Evolutionary conservation across 805 yeast species (phyloP).

Genomic region (Barnettozyma siamensis): DNA sequence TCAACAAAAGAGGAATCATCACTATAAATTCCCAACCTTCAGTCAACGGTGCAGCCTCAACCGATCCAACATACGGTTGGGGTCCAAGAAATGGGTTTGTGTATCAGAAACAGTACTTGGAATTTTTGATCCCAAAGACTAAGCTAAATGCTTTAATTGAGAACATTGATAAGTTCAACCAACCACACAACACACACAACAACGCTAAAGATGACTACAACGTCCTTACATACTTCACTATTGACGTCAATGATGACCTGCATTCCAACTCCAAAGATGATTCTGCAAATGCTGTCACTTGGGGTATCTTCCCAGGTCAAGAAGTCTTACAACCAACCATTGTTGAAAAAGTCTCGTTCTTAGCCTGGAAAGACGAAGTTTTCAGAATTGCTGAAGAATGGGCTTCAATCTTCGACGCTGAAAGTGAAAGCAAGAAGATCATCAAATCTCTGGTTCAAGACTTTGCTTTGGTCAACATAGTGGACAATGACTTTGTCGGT

Average conservation of each 20-base stretch:
- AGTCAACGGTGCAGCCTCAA: constrained; percentile 70
- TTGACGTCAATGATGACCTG: constrained; percentile 51
- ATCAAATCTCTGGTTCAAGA: constrained; percentile 42
- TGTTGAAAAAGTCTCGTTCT: constrained; percentile 84
- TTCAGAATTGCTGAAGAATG: constrained; percentile 79
- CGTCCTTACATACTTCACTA: constrained; percentile 73
- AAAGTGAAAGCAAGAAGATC: constrained; percentile 31
- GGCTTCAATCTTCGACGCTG: constrained; percentile 47
- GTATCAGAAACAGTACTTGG: constrained; percentile 90
- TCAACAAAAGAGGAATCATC: constrained; percentile 63
- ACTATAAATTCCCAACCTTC: constrained; percentile 95
- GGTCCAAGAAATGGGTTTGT: constrained; percentile 92
- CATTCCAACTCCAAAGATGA: constrained; percentile 65
- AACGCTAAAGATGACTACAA: constrained; percentile 33
- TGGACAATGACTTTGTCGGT: constrained; percentile 75
- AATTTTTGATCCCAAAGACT: constrained; percentile 66
- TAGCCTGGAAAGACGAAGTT: constrained; percentile 97
- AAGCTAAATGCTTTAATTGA: constrained; percentile 32
- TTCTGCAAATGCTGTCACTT: constrained; percentile 86
- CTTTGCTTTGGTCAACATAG: constrained; percentile 78
- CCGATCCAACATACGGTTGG: constrained; percentile 80
- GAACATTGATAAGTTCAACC: constrained; percentile 42
- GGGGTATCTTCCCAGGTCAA: constrained; percentile 97
- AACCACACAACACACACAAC: constrained; percentile 18
- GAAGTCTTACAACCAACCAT: constrained; percentile 95